Base-by-base conservation (phyloP, 148 eudicot species). In the Rheum nobile region DNA sequence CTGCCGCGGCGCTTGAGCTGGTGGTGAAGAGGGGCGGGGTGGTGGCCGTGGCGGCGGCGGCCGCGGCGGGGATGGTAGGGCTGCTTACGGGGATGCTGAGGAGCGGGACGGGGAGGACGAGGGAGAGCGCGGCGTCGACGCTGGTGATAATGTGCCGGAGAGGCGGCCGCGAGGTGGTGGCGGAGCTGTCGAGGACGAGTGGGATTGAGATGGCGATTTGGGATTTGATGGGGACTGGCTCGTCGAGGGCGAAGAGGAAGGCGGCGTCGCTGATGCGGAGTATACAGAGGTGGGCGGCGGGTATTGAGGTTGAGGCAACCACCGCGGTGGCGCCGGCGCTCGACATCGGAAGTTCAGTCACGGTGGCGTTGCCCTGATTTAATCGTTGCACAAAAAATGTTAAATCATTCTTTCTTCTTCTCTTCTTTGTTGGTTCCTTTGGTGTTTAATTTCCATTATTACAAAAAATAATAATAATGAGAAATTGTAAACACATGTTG, bases 261-360 rank as follows among this genome's bases (percentile, higher is more conserved):
- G 97, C 98, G 0, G 91, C 89, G 10, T 85, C 96, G 3, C 77
- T 94, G 4, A 77, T 94, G 89, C 83, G 98, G 79, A 86, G 91
- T 31, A 76, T 94, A 6, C 81, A 96, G 71, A 79, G 98, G 74
- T 94, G 98, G 98, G 93, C 91, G 0, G 91, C 91, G 12, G 98
- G 97, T 6, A 43, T 88, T 67, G 86, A 88, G 61, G 90, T 80
- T 8, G 81, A 81, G 44, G 80, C 72, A 4, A 29, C 72, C 57
- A 38, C 46, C 31, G 73, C 73, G 22, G 70, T 65, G 39, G 70
- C 70, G 17, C 70, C 70, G 0, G 70, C 11, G 4, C 7, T 65
- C 11, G 70, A 65, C 22, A 24, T 65, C 1, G 70, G n/a, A 4
- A 32, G n/a, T 65, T 32, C 39, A 0, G 4, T 65, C 11, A 32